phyloP scores from a whole-genome alignment of 2,329 filamentous ascomycete species.

The Diaporthe ilicicola region DNA sequence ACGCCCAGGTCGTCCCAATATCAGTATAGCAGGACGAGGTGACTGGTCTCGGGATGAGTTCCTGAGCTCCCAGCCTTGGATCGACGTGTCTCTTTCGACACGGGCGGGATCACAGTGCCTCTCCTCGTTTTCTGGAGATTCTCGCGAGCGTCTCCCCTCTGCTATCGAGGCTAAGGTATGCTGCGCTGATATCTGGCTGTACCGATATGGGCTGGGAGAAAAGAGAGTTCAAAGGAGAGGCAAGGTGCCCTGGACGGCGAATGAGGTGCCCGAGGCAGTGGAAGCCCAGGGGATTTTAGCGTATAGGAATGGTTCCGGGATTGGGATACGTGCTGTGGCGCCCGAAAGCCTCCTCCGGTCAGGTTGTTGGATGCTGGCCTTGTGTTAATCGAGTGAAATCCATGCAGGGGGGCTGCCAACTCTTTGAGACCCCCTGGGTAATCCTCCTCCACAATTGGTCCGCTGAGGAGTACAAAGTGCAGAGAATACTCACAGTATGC shows the following conservation, averaged over 20 bases:
- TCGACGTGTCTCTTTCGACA: slow-evolving; percentile 20
- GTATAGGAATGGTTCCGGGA: slow-evolving; percentile 25
- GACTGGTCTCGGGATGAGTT: slow-evolving; percentile 22
- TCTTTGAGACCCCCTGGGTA: slow-evolving; percentile 12
- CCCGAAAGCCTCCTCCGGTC: slow-evolving; percentile 24
- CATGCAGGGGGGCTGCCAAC: slow-evolving; percentile 25
- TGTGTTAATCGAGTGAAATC: slow-evolving; percentile 27
- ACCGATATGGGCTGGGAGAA: slow-evolving; percentile 31
- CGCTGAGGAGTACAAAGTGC: slow-evolving; percentile 17
- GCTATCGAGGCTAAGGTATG: slow-evolving; percentile 13
- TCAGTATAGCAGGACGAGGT: slow-evolving; percentile 2
- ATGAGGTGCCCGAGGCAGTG: slow-evolving; percentile 22
- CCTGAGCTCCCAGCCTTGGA: slow-evolving; percentile 6
- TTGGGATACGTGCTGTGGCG: slow-evolving; percentile 33
- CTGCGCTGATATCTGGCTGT: slow-evolving; percentile 27
- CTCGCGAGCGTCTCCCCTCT: slow-evolving; percentile 23
- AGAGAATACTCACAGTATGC: slow-evolving; percentile 26
- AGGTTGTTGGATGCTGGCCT: slow-evolving; percentile 26
- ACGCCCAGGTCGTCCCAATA: slow-evolving; percentile 21
- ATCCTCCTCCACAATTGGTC: slow-evolving; percentile 26
- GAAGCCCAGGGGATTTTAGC: slow-evolving; percentile 32
- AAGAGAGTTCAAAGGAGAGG: slow-evolving; percentile 26
- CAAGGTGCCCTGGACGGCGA: slow-evolving; percentile 29
- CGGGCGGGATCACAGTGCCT: slow-evolving; percentile 10
- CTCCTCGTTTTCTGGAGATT: slow-evolving; percentile 11